Evolutionary conservation across 106 monocot species (phyloP).

Genomic region (Dendrobium nobile): DNA sequence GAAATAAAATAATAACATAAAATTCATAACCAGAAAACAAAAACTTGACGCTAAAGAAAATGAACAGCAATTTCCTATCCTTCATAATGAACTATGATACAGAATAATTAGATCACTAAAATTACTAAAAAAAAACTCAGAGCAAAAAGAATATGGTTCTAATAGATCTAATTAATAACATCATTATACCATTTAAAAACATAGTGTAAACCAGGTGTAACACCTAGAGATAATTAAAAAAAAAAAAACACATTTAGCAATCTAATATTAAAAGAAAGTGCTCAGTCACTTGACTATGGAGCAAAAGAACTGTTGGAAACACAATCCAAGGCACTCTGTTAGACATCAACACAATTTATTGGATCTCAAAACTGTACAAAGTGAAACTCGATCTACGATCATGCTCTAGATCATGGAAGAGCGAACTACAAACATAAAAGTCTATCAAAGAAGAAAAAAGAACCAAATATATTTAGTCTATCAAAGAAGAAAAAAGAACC

Average conservation of each 20-base stretch:
- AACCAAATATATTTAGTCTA: no score
- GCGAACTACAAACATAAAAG: no score
- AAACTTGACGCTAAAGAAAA: not conserved
- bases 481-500: no score
- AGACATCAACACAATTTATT: no score
- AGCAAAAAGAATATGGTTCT: not conserved
- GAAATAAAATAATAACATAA: not conserved
- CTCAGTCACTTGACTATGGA: not conserved
- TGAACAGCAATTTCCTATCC: not conserved
- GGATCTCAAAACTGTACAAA: no score
- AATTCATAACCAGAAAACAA: not conserved
- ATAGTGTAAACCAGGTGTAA: not conserved
- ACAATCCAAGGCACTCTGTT: not conserved
- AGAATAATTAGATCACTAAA: not conserved
- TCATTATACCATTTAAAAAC: not conserved
- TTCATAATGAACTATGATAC: not conserved
- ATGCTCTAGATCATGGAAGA: no score
- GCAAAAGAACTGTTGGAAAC: not conserved
- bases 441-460: no score
- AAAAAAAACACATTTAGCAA: not conserved
- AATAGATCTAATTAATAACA: not conserved
- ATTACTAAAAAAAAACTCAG: not conserved
- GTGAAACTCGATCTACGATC: no score
- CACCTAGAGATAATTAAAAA: not conserved
- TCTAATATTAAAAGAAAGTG: not conserved